These are phyloP conservation scores for Schizonepeta tenuifolia DNA, from an alignment of 257 asterid genomes.

Conservation along the genomic window DNA sequence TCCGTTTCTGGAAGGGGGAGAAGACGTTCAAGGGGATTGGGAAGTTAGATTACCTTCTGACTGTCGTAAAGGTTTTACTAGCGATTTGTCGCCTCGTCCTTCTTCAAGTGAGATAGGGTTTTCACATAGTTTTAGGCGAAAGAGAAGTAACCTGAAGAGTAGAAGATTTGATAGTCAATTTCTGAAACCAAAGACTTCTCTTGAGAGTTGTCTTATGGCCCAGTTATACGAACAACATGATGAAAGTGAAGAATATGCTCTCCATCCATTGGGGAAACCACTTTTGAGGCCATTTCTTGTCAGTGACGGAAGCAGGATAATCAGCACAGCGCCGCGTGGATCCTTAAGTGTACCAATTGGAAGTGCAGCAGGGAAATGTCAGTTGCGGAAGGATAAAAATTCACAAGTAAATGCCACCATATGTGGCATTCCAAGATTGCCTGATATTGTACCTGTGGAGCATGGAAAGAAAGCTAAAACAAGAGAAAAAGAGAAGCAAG, in stretches of 20 bases:
- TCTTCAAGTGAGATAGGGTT: constrained; percentile 45
- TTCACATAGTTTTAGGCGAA: constrained; percentile 52
- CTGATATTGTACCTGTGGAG: constrained; percentile 41
- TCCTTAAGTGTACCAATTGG: constrained; percentile 34
- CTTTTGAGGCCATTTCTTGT: constrained; percentile 55
- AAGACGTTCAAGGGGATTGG: constrained; percentile 40
- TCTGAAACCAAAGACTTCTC: constrained; percentile 61
- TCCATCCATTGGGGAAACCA: constrained; percentile 45
- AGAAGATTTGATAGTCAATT: constrained; percentile 42
- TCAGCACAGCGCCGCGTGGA: constrained; percentile 43
- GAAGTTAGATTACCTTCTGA: constrained; percentile 36
- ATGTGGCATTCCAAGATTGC: constrained; percentile 66
- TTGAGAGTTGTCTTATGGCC: constrained; percentile 89
- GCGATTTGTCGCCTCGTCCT: constrained; percentile 42
- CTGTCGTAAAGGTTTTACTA: constrained; percentile 33
- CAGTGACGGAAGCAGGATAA: constrained; percentile 61
- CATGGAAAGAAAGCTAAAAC: constrained; percentile 36
- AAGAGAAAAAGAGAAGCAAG: constrained; percentile 38
- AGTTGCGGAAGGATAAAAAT: constrained; percentile 29
- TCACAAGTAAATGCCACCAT: constrained; percentile 27
- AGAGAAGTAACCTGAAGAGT: constrained; percentile 57
- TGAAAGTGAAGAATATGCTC: constrained; percentile 50
- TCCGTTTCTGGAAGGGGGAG: constrained; percentile 26
- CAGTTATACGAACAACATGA: constrained; percentile 63
- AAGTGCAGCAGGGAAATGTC: constrained; percentile 30